Base-by-base conservation (phyloP, 2,329 filamentous ascomycete genomes). In the Fusarium sp. region DNA sequence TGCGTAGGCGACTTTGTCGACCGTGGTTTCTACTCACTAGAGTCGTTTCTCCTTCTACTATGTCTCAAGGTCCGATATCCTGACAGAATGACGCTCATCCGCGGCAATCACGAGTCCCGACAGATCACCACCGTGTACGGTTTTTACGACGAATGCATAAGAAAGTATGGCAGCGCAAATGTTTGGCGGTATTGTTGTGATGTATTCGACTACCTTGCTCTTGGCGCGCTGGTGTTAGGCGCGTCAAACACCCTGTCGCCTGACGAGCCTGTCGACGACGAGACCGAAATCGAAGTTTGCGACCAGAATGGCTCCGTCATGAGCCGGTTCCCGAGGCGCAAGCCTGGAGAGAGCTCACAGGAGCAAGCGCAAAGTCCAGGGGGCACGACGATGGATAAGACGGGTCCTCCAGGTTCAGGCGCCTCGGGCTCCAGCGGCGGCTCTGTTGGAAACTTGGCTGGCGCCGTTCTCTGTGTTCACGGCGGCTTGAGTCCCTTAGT, bases 161-260 rank as follows among this genome's bases (percentile, higher is more conserved):
- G 96, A 64, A 98, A 98, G 85, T 98, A 98, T 80, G 96, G 96
- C 70, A 97, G 93, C 81, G 95, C 96, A 41, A 98, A 98, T 79
- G 96, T 98, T 1, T 98, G 96, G 96, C 90, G 94, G 64, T 96
- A 98, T 81, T 99, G 95, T 86, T 98, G 95, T 84, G 97, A 99
- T 79, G 94, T 98, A 5, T 99, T 99, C 81, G 96, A 99, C 85
- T 98, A 98, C 83, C 91, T 99, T 24, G 95, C 95, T 6, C 90
- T 98, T 6, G 95, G 94, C 62, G 95, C 95, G 56, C 92, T 98
- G 74, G 94, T 97, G 8, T 90, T 98, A n/a, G 97, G 97, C 75
- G 95, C 97, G 85, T 87, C 94, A 83, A 85, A 92, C 87, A 83
- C 88, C 74, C 82, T 93, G 76, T 83, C 88, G 22, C 80, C 86